Evolutionary conservation across 2,329 filamentous ascomycete species (phyloP), one percentile per base, ranked within the genome.

Genomic region (Colletotrichum siamense): DNA sequence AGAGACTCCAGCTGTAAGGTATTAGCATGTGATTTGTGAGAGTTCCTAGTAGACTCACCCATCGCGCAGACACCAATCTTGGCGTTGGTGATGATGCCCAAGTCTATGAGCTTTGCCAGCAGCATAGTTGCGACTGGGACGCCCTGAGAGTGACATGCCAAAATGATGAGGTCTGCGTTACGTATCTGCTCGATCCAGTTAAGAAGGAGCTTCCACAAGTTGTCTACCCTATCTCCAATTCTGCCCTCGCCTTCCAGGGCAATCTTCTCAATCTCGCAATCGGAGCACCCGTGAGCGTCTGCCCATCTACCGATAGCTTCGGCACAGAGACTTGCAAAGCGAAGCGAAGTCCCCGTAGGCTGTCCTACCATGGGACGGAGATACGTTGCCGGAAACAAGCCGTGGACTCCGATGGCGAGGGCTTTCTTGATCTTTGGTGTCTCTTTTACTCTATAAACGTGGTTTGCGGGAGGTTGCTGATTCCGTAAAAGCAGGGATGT

Each of bases 91-190:
- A 99, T 91, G 79, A 97, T 95, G 3, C 96, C 96, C 75, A 98
- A 93, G 69, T 97, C 94, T 70, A 99, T 96, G 57, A 99, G 89
- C 84, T 98, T 98, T 7, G 96, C 95, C 7, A 99, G 89, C 5
- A 99, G 89, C 93, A 98, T 98, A 76, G 98, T 91, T 8, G 95
- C 94, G 1, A 99, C 97, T 0, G 97, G 97, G 0, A 99, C 97
- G 26, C 97, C 97, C 84, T 99, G 97, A 4, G 95, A 98, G 84
- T 99, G 97, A 76, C 96, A 98, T 4, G 95, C 95, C n/a, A 99
- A 88, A 52, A 99, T 85, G 57, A 99, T 93, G 77, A 99, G 93
- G 84, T 99, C 97, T 0, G 97, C 96, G 69, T 91, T 91, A 68
- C 95, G 93, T 36, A 99, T 94, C 78, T 96, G 94, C 49, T 98